phyloP scores from a whole-genome alignment of 73 alveolate species.

The Uronychia setigera region DNA sequence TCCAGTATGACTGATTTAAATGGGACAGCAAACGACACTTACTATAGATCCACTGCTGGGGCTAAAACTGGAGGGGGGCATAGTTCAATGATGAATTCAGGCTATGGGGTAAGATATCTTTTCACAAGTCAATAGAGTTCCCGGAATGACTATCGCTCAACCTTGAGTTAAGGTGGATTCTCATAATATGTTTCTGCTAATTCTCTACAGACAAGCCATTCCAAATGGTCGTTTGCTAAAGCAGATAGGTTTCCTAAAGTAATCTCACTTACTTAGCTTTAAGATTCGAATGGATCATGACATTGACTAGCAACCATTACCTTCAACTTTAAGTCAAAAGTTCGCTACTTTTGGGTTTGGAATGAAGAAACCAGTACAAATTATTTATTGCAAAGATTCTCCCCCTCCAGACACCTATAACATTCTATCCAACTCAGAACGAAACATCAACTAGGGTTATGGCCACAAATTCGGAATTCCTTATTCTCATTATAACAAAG shows the following conservation, averaged over 20 bases:
- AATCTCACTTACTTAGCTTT: not conserved
- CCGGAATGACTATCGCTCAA: not conserved
- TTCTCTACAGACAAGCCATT: not conserved
- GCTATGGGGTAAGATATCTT: too few relatives aligned
- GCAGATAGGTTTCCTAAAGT: constrained; percentile 23
- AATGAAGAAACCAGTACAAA: constrained; percentile 25
- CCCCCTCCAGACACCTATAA: constrained; percentile 62
- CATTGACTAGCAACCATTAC: constrained; percentile 42
- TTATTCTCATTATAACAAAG: constrained; percentile 49
- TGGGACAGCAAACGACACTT: too few relatives aligned
- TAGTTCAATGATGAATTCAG: too few relatives aligned
- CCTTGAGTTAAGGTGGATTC: not conserved
- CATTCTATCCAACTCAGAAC: constrained; percentile 43
- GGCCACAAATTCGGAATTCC: constrained; percentile 59
- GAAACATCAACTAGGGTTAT: not conserved
- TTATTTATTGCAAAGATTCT: constrained; percentile 48
- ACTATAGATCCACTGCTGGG: too few relatives aligned
- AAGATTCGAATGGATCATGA: constrained; percentile 55
- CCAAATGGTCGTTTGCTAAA: not conserved
- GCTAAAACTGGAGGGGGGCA: too few relatives aligned
- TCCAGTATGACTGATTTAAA: too few relatives aligned
- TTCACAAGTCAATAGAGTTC: not conserved
- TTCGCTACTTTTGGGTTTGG: constrained; percentile 59
- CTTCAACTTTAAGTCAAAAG: constrained; percentile 40
- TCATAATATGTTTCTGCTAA: not conserved